These are phyloP conservation scores for Macrolepiota albuminosa DNA, from an alignment of 768 basidiomycete genomes.

Conservation along the genomic window DNA sequence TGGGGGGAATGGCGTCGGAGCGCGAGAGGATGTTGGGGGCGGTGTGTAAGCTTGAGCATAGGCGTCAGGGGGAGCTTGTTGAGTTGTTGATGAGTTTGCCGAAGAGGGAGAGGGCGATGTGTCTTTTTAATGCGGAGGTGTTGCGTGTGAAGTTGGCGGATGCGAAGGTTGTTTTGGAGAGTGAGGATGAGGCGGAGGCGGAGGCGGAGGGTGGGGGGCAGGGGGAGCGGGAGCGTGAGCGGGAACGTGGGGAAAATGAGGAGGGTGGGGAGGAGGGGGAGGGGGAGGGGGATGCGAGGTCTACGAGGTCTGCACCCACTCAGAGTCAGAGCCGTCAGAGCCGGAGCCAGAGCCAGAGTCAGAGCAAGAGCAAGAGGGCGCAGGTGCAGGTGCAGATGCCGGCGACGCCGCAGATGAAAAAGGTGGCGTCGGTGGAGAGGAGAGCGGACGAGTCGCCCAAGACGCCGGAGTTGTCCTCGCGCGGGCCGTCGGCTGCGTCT, in stretches of 20 bases:
- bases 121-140: slow-evolving; percentile 83
- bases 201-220: too few relatives aligned
- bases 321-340: too few relatives aligned
- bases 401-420: slow-evolving; percentile 65
- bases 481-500: slow-evolving; percentile 66
- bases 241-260: not conserved
- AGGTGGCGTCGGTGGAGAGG: not conserved
- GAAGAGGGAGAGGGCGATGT: slow-evolving; percentile 87
- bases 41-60: slow-evolving; percentile 57
- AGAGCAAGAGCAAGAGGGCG: slow-evolving; percentile 3
- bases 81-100: slow-evolving; percentile 82
- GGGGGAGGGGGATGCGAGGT: not conserved
- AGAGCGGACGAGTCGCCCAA: slow-evolving; percentile 62
- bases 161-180: slow-evolving; percentile 78
- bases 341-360: too few relatives aligned
- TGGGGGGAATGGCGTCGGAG: slow-evolving; percentile 31
- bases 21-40: slow-evolving; percentile 69
- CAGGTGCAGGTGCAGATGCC: slow-evolving; percentile 17
- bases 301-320: too few relatives aligned
- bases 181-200: slow-evolving; percentile 37
- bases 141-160: slow-evolving; percentile 74
- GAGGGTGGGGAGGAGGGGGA: too few relatives aligned
- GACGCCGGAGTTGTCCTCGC: slow-evolving; percentile 74
- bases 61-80: slow-evolving; percentile 58
- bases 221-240: too few relatives aligned